These are phyloP conservation scores for Sphaerulina populicola DNA, from an alignment of 2,329 filamentous ascomycete genomes.

Conservation along the genomic window DNA sequence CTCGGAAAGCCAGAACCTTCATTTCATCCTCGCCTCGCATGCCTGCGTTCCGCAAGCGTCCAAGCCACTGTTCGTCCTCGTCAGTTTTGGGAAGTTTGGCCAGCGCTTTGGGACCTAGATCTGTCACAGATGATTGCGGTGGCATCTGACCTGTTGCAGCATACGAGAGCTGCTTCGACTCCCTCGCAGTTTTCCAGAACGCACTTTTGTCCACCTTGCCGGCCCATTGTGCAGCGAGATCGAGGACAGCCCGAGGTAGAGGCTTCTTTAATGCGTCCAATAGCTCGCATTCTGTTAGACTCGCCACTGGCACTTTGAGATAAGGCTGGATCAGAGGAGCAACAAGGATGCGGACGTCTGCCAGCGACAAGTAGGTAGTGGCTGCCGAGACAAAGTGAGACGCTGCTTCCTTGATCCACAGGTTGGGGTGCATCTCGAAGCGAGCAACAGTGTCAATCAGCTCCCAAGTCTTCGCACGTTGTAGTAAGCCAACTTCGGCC, in stretches of 20 bases:
- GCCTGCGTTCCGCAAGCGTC: slow-evolving; percentile 72
- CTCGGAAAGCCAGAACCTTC: slow-evolving; percentile 75
- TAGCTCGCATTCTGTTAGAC: slow-evolving; percentile 63
- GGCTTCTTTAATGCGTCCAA: slow-evolving; percentile 79
- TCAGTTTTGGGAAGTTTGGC: slow-evolving; percentile 66
- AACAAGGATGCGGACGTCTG: slow-evolving; percentile 76
- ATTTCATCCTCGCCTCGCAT: slow-evolving; percentile 76
- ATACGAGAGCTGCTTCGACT: slow-evolving; percentile 58
- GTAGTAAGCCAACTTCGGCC: slow-evolving; percentile 78
- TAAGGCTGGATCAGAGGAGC: slow-evolving; percentile 73
- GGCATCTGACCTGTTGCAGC: slow-evolving; percentile 44
- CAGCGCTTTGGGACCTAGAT: slow-evolving; percentile 51
- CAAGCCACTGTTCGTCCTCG: slow-evolving; percentile 91
- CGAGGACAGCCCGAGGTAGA: slow-evolving; percentile 68
- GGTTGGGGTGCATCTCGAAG: slow-evolving; percentile 87
- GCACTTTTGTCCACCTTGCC: slow-evolving; percentile 57
- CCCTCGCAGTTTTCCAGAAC: slow-evolving; percentile 76
- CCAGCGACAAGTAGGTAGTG: slow-evolving; percentile 64
- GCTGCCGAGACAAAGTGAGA: slow-evolving; percentile 73
- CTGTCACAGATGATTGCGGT: slow-evolving; percentile 50
- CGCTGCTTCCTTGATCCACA: slow-evolving; percentile 89
- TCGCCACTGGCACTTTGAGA: slow-evolving; percentile 62
- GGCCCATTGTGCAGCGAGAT: slow-evolving; percentile 81
- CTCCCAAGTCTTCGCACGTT: slow-evolving; percentile 77
- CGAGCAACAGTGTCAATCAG: slow-evolving; percentile 72